Conservation (phyloP, 164 flowering plant genomes). For the Umbilicus rupestris region DNA sequence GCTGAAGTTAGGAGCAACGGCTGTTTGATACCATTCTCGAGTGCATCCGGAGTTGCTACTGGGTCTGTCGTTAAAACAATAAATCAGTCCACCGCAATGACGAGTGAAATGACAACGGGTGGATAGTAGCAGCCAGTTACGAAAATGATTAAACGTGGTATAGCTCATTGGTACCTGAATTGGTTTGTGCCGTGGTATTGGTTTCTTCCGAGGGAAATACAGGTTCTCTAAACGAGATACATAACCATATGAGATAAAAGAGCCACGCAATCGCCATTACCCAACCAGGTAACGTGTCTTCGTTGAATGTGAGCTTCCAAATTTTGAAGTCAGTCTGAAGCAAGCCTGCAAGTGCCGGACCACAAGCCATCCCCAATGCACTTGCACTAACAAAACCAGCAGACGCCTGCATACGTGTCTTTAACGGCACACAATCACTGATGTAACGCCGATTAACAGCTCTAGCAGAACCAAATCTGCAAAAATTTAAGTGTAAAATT, state of each 20-base stretch:
- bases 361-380: constrained; percentile 83
- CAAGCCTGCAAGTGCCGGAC: constrained; percentile 70
- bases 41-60: constrained; percentile 17
- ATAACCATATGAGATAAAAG: constrained; percentile 49
- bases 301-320: constrained; percentile 48
- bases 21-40: constrained; percentile 47
- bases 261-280: constrained; percentile 68
- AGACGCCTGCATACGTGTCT: constrained; percentile 65
- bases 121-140: neutral
- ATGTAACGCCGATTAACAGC: constrained; percentile 72
- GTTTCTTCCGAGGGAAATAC: constrained; percentile 24
- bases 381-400: constrained; percentile 79
- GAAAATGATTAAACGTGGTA: too few species aligned
- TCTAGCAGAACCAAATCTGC: constrained; percentile 70
- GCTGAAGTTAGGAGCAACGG: constrained; percentile 42
- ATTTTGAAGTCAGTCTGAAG: constrained; percentile 50
- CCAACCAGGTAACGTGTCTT: constrained; percentile 73
- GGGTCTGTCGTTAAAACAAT: constrained; percentile 14
- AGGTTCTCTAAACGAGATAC: constrained; percentile 57
- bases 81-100: constrained; percentile 12
- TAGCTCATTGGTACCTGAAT: constrained; percentile 29
- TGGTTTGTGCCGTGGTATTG: constrained; percentile 16
- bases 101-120: neutral
- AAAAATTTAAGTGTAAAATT: constrained; percentile 8
- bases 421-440: constrained; percentile 66